Base-by-base conservation (phyloP, 208 protist species). In the Porcisia hertigi region DNA sequence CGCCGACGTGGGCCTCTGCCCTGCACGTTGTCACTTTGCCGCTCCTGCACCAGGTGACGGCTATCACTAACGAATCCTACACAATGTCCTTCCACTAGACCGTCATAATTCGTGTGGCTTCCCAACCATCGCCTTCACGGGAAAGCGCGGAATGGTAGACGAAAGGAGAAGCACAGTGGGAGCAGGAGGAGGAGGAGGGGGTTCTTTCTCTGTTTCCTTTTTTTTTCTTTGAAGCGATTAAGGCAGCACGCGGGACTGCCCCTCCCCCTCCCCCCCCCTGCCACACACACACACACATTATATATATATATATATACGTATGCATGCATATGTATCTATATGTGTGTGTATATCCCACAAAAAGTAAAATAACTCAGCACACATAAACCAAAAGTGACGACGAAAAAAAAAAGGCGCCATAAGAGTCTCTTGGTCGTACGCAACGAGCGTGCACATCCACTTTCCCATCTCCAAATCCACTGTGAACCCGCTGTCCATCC, bases 21-120 rank as follows among this genome's bases (percentile, higher is more conserved):
- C 79, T 71, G 60, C 89, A 92, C 70, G 43, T 69, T 1, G 86
- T 96, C 45, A 80, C 87, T 25, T 74, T 91, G 25, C 36, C 63
- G 8, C 69, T 94, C 41, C 53, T 94, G 55, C 70, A 84, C 69
- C 78, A 72, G 14, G 76, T 88, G 3, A 86, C 87, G 43, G 65
- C 60, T 3, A 78, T 82, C 52, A 86, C 82, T 8, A 83, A 83
- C 34, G 47, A 23, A 53, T 80, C 63, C 49, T 84, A 70, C 66
- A 84, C 80, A 2, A 18, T 75, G 18, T 47, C 53, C 30, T 16
- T 72, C 53, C 30, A 72, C 30, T 62, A 30, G 23, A 72, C 9
- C 4, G n/a, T n/a, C 64, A 36, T 69, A 16, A 53, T 47, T 43
- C 4, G 64, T 43, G 34, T 65, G 25, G 14, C 36, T 45, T 65